Evolutionary conservation across 1,284 basidiomycete genomes (phyloP).

Genomic region (Irpex lacteus): DNA sequence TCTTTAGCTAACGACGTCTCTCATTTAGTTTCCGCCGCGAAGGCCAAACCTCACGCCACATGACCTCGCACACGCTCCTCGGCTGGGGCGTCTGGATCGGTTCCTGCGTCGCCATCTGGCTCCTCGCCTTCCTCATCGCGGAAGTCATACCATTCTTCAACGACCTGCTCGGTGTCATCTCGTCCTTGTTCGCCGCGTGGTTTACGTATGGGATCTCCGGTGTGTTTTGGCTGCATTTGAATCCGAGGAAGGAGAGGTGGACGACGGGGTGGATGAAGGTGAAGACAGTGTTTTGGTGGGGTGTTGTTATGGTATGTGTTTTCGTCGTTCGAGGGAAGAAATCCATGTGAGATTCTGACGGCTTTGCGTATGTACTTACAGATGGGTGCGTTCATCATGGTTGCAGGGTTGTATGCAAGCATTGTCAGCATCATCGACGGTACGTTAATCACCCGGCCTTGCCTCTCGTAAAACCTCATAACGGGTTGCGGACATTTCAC

Average conservation of each 20-base stretch:
- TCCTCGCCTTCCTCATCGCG: slow-evolving; percentile 29
- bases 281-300: slow-evolving; percentile 26
- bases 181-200: slow-evolving; percentile 30
- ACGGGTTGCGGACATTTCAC: neutral
- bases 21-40: too few species aligned
- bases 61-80: slow-evolving; percentile 26
- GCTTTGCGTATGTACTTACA: slow-evolving; percentile 1
- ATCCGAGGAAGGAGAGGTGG: slow-evolving; percentile 23
- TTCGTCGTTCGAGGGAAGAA: too few species aligned
- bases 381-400: slow-evolving; percentile 32
- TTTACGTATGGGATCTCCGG: slow-evolving; percentile 33
- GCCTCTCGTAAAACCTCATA: too few species aligned
- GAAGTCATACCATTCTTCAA: slow-evolving; percentile 35
- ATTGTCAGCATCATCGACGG: slow-evolving; percentile 28
- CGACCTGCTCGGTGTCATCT: slow-evolving; percentile 31
- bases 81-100: slow-evolving; percentile 31
- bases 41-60: slow-evolving; percentile 24
- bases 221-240: slow-evolving; percentile 31
- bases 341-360: neutral
- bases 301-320: slow-evolving; percentile 27
- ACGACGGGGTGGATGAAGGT: slow-evolving; percentile 22
- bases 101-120: slow-evolving; percentile 28
- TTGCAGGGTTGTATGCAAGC: slow-evolving; percentile 30
- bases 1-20: too few species aligned
- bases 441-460: slow-evolving; percentile 7